Conservation (phyloP, 257 asterid genomes). For the Petunia secreta region DNA sequence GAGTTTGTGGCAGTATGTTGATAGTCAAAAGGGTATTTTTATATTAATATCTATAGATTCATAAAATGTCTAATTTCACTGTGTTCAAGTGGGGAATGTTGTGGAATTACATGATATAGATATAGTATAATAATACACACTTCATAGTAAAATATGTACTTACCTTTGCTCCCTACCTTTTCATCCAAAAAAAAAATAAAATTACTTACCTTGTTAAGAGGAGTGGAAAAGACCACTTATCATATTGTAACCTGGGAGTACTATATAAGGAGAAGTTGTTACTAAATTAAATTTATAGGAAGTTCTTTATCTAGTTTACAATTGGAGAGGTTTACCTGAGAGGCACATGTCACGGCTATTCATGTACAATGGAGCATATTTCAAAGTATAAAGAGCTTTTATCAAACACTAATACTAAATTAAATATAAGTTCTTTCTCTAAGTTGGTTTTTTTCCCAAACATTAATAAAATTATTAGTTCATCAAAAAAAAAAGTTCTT, state of each 20-base stretch:
- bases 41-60: not conserved
- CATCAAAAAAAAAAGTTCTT: not conserved
- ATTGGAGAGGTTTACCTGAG: not conserved
- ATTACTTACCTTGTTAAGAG: not conserved
- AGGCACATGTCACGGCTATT: slow-evolving; percentile 5
- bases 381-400: too few species aligned
- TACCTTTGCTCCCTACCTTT: not conserved
- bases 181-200: too few species aligned
- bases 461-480: too few species aligned
- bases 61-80: not conserved
- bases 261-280: not conserved
- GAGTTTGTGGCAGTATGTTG: not conserved
- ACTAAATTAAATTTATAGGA: not conserved
- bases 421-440: too few species aligned
- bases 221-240: not conserved
- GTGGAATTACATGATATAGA: not conserved
- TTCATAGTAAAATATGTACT: slow-evolving; percentile 9
- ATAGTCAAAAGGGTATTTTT: not conserved
- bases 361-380: not conserved
- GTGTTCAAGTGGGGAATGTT: not conserved
- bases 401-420: too few species aligned
- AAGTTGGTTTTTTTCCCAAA: too few species aligned
- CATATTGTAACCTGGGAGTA: not conserved
- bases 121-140: not conserved
- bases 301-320: not conserved